phyloP scores from a whole-genome alignment of 2,329 filamentous ascomycete species.

The Beauveria caledonica region DNA sequence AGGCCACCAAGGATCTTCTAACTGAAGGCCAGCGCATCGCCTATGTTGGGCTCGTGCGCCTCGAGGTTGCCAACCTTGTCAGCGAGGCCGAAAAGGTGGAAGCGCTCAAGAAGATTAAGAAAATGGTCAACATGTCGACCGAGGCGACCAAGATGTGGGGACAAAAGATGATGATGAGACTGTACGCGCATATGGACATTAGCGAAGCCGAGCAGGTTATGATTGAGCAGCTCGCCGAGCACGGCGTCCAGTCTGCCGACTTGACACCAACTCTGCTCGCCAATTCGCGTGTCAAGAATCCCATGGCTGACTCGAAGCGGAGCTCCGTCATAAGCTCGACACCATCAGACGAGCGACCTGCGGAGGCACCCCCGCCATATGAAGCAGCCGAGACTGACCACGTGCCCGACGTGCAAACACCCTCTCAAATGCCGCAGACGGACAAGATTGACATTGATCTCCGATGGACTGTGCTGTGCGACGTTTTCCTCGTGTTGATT shows the following conservation, averaged over 20 bases:
- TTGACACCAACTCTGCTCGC: slow-evolving; percentile 81
- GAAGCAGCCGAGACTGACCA: slow-evolving; percentile 58
- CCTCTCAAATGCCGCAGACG: slow-evolving; percentile 72
- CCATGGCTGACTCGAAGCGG: slow-evolving; percentile 52
- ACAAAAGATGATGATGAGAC: slow-evolving; percentile 93
- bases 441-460: slow-evolving; percentile 91
- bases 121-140: slow-evolving; percentile 57
- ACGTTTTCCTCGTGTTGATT: slow-evolving; percentile 90
- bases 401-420: slow-evolving; percentile 70
- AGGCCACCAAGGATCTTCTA: slow-evolving; percentile 89
- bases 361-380: slow-evolving; percentile 50
- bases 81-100: slow-evolving; percentile 57
- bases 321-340: slow-evolving; percentile 16
- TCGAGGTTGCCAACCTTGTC: slow-evolving; percentile 73
- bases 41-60: slow-evolving; percentile 81
- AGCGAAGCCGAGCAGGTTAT: slow-evolving; percentile 87
- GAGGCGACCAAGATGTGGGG: slow-evolving; percentile 92
- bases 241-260: slow-evolving; percentile 79
- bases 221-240: slow-evolving; percentile 93
- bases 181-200: slow-evolving; percentile 97
- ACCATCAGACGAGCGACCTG: slow-evolving; percentile 35
- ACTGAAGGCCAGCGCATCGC: slow-evolving; percentile 94
- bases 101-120: slow-evolving; percentile 59
- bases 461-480: slow-evolving; percentile 93
- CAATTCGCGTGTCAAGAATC: slow-evolving; percentile 88